A percentile compares a stretch with the other conserved stretches of the same genome.
Conservation (phyloP, 2,329 filamentous ascomycete genomes). For the Paracoccidioides lutzii region DNA sequence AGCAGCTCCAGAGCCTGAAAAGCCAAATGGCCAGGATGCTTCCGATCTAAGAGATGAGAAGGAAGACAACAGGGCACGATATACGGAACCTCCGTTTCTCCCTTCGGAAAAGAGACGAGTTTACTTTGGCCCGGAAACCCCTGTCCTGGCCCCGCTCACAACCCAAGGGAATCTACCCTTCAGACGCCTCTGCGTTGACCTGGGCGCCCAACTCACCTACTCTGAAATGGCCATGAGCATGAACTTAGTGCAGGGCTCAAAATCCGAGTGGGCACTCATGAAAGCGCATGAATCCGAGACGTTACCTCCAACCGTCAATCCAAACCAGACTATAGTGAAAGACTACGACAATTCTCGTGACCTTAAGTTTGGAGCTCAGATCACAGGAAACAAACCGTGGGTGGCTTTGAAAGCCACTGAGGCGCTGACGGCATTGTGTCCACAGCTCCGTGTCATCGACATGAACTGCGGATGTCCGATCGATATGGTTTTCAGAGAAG, state of each 20-base stretch:
- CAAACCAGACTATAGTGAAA: conserved; percentile 45
- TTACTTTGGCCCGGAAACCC: conserved; percentile 90
- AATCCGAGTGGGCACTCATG: conserved; percentile 87
- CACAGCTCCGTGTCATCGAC: conserved; percentile 79
- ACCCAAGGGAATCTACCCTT: conserved; percentile 96
- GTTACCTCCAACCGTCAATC: conserved; percentile 53
- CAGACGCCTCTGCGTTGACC: conserved; percentile 72
- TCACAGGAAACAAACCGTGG: conserved; percentile 86
- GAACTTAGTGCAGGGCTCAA: conserved; percentile 77
- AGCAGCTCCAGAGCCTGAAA: conserved; percentile 17
- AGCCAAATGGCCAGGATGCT: conserved; percentile 16
- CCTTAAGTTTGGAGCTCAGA: conserved; percentile 80
- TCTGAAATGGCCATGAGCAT: conserved; percentile 96
- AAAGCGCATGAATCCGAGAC: conserved; percentile 81
- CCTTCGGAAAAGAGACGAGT: conserved; percentile 87
- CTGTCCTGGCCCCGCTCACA: conserved; percentile 83
- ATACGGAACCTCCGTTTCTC: conserved; percentile 72
- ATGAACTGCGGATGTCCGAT: conserved; percentile 97
- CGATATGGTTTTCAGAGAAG: conserved; percentile 78
- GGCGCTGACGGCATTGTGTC: conserved; percentile 60
- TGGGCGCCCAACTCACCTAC: conserved; percentile 88
- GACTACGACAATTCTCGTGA: conserved; percentile 74
- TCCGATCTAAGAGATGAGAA: conserved; percentile 28
- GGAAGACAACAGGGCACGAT: conserved; percentile 64
- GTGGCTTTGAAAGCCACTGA: conserved; percentile 80